These are phyloP conservation scores for Dittrichia graveolens DNA, from an alignment of 129 eudicot species.

Conservation along the genomic window DNA sequence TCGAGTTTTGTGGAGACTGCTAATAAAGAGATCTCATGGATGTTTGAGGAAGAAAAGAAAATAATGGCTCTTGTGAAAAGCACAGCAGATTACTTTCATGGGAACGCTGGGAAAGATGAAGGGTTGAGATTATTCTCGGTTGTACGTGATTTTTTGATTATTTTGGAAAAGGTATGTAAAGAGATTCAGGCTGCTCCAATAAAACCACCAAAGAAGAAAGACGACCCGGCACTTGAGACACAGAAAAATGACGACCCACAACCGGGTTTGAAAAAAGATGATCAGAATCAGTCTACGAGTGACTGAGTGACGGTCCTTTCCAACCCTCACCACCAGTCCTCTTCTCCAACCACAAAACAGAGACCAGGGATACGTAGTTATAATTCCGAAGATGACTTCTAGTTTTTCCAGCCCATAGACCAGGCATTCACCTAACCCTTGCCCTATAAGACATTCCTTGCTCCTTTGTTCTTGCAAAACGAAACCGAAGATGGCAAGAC, in stretches of 20 bases:
- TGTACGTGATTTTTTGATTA: conserved; percentile 53
- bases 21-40: conserved; percentile 43
- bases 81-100: conserved; percentile 67
- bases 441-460: background rate
- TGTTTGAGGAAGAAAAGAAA: conserved; percentile 51
- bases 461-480: background rate
- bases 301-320: background rate
- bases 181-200: conserved; percentile 45
- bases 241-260: conserved; percentile 1
- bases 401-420: background rate
- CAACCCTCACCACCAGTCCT: conserved; percentile 4
- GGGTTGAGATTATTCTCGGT: conserved; percentile 54
- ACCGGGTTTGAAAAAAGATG: background rate
- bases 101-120: conserved; percentile 55
- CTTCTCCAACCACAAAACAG: background rate
- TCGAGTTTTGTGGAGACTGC: conserved; percentile 46
- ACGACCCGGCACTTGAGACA: conserved; percentile 3
- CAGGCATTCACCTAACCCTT: background rate
- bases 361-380: background rate
- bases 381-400: background rate
- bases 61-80: conserved; percentile 49
- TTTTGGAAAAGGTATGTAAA: conserved; percentile 53
- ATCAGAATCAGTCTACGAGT: background rate
- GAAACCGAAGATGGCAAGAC: background rate
- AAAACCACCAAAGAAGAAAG: conserved; percentile 43